Evolutionary conservation across 2,329 filamentous ascomycete genomes (phyloP).

Genomic region (Aureobasidium sp.): DNA sequence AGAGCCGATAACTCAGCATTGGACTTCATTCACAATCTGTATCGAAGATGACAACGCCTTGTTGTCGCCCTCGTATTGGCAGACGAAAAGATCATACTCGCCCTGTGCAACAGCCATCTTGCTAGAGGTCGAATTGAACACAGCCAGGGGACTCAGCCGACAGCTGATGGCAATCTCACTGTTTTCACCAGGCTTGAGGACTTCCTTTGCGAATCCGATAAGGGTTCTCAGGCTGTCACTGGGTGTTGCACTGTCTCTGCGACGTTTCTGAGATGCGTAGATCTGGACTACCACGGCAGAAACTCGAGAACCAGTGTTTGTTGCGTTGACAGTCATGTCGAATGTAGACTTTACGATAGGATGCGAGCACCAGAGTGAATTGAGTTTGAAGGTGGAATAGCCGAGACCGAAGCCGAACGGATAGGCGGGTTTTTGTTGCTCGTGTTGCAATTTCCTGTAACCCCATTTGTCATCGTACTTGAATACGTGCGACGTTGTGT

Average conservation of each 20-base stretch:
- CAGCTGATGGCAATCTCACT: not conserved
- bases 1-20: not conserved
- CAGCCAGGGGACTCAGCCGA: not conserved
- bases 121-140: not conserved
- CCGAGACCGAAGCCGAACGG: constrained; percentile 17
- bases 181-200: not conserved
- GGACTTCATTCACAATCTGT: not conserved
- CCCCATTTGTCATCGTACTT: constrained; percentile 19
- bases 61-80: not conserved
- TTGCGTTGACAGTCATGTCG: not conserved
- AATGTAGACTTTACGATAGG: not conserved
- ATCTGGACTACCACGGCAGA: constrained; percentile 7
- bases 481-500: constrained; percentile 24
- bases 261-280: not conserved
- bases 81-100: not conserved
- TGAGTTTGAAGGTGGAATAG: constrained; percentile 5
- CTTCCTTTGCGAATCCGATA: constrained; percentile 2
- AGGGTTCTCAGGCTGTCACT: not conserved
- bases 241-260: not conserved
- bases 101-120: not conserved
- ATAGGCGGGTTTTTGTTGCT: constrained; percentile 20
- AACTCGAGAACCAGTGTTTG: not conserved
- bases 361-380: constrained; percentile 1
- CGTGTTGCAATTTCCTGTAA: constrained; percentile 24
- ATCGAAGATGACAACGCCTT: not conserved